Evolutionary conservation across 169 alveolate species (phyloP), one percentile per base, ranked within the genome.

Genomic region (Babesia ovis): DNA sequence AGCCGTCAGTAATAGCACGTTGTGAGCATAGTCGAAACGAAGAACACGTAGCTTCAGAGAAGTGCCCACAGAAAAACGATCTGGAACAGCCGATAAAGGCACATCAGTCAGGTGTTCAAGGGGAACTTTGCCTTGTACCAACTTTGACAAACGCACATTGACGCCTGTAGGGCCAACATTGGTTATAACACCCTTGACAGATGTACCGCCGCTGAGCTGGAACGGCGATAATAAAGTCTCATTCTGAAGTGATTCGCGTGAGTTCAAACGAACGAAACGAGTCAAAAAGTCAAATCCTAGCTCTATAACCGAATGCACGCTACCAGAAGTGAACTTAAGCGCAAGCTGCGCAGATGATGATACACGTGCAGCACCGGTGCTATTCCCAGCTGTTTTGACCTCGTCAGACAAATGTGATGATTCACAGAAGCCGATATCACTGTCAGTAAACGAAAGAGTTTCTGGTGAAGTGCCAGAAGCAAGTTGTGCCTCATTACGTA

Each of bases 91-190:
- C 2, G 80, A 18, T 45, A 60, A 32, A 4, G 89, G 89, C 11
- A 81, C 77, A 23, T 81, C 74, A 16, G 85, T 81, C 20, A 81
- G 81, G 48, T 81, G 89, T 34, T 62, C 77, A 34, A 81, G 46
- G 16, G 83, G 69, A n/a, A 79, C 87, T 42, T 61, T 79, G 29
- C 87, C 87, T 32, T 71, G 72, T 1, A 81, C 85, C 50, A 55
- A 23, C 48, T 48, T 67, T 5, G 89, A 81, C 16, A 81, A 27
- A 12, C 77, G 82, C 16, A 81, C 84, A 18, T 14, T 81, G 14
- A 73, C 81, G 14, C 89, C 89, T 32, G 31, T 51, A 23, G 53
- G 59, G 3, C 54, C 35, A 20, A 81, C 39, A 43, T 81, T 70
- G 42, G 73, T 51, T 3, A 71, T 81, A 27, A 25, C 62, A 6